Evolutionary conservation across 441 rosid genomes (phyloP), one percentile per base, ranked within the genome.

Genomic region (Arabidopsis lyrata): DNA sequence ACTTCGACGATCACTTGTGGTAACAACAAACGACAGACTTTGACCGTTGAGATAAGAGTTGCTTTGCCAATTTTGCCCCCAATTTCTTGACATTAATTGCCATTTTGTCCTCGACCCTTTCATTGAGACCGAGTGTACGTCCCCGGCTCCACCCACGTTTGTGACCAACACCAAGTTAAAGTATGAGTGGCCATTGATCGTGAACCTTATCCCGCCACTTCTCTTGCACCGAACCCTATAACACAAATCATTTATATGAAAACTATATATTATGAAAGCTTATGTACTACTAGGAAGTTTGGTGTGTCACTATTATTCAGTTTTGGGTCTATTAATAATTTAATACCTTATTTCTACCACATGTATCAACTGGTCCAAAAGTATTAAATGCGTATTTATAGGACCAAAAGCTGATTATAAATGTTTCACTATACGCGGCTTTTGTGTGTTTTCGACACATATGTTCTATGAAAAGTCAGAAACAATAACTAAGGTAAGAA

Each of bases 11-110:
- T 83, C 81, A 60, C 88, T 83, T 11, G 89, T 77, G 8, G 85
- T 85, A 63, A 87, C 87, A 72, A 79, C 72, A 63, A 90, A 88
- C 12, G 87, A 86, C 67, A 87, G 88, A 78, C 81, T 77, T 70
- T 86, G 93, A 18, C 88, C 90, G 42, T 87, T 83, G 15, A 89
- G 88, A 64, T 85, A 84, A 34, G 84, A 77, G 65, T 88, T 86
- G 79, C 88, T 88, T 73, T 88, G 93, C 93, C 93, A 88, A 62
- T 88, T 88, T 71, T 88, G 93, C 47, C 93, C 93, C 93, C 93
- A 88, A 14, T 88, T 88, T 65, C 93, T 83, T 16, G 90, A 86
- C 93, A 88, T 88, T 5, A 82, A 38, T 54, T 86, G 86, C 93
- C 93, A 88, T 68, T 65, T 77, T 12, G 89, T 69, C 64, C 81